Conservation (phyloP, 1,139 yeast species). For the Kodamaea arcana region DNA sequence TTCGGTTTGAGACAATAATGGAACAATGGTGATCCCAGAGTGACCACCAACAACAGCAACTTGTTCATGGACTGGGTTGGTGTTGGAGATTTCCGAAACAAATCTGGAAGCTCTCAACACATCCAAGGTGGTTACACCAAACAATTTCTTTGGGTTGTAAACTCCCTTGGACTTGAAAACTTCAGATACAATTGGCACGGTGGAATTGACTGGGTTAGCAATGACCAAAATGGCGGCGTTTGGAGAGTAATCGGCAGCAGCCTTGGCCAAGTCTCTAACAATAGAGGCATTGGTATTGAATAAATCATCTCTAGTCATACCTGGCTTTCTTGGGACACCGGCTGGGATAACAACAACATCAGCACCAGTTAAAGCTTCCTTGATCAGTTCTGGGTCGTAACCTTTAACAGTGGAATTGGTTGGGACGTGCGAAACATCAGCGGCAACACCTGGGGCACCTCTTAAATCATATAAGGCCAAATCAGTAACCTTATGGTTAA, state of each 20-base stretch:
- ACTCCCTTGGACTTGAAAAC: conserved; percentile 71
- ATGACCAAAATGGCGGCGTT: conserved; percentile 73
- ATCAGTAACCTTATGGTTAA: conserved; percentile 55
- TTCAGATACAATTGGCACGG: conserved; percentile 90
- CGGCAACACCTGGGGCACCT: conserved; percentile 89
- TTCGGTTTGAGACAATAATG: conserved; percentile 68
- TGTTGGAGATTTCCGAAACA: conserved; percentile 29
- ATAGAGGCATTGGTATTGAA: conserved; percentile 91
- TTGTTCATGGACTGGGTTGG: conserved; percentile 55
- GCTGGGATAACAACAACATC: conserved; percentile 89
- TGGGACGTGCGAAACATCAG: conserved; percentile 87
- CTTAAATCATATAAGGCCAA: conserved; percentile 84
- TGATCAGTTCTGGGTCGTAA: conserved; percentile 59
- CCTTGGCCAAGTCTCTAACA: conserved; percentile 77
- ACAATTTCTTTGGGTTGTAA: conserved; percentile 74
- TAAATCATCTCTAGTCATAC: conserved; percentile 96
- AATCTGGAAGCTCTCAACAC: conserved; percentile 87
- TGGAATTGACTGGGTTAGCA: conserved; percentile 94
- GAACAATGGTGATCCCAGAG: conserved; percentile 93
- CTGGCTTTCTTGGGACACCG: conserved; percentile 97
- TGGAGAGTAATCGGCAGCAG: conserved; percentile 71
- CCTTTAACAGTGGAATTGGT: conserved; percentile 71
- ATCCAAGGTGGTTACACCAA: conserved; percentile 93
- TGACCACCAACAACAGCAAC: conserved; percentile 95
- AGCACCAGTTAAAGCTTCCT: conserved; percentile 64